A percentile compares a stretch with the other conserved stretches of the same genome.
phyloP scores from a whole-genome alignment of 1,284 basidiomycete genomes.

The Pascua guehoae region DNA sequence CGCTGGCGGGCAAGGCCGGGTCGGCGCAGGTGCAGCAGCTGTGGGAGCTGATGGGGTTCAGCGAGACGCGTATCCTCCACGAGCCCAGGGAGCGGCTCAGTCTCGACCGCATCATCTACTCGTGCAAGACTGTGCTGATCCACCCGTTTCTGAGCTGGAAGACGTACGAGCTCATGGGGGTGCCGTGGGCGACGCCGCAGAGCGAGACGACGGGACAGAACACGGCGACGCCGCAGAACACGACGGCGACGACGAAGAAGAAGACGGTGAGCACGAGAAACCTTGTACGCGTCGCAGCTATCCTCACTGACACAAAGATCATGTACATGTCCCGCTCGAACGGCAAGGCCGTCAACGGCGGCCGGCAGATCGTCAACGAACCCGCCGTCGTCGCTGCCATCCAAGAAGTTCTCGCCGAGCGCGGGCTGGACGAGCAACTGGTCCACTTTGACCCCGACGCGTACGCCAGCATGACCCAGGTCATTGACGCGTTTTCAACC shows the following conservation, averaged over 20 bases:
- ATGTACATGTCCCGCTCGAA: slow-evolving; percentile 6
- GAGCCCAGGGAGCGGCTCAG: not conserved
- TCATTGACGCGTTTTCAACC: not conserved
- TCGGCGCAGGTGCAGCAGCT: not conserved
- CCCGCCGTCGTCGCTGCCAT: slow-evolving; percentile 1
- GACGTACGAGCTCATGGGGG: not conserved
- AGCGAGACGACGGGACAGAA: too few relatives aligned
- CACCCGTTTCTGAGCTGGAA: slow-evolving; percentile 3
- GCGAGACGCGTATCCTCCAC: not conserved
- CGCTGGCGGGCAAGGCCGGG: not conserved
- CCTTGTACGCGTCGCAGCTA: not conserved
- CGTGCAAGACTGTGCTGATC: slow-evolving; percentile 1
- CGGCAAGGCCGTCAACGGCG: not conserved
- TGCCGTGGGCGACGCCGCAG: not conserved
- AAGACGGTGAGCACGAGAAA: too few relatives aligned
- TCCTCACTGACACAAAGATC: not conserved
- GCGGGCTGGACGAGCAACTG: not conserved
- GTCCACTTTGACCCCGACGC: not conserved
- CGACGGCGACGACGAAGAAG: too few relatives aligned
- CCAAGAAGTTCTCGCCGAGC: not conserved
- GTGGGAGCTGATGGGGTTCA: slow-evolving; percentile 1
- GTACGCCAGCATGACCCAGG: not conserved
- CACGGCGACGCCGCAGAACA: too few relatives aligned
- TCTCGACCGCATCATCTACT: not conserved
- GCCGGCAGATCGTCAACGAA: slow-evolving; percentile 3